Evolutionary conservation across 345 rosid genomes (phyloP).

Genomic region (Brassica napus): DNA sequence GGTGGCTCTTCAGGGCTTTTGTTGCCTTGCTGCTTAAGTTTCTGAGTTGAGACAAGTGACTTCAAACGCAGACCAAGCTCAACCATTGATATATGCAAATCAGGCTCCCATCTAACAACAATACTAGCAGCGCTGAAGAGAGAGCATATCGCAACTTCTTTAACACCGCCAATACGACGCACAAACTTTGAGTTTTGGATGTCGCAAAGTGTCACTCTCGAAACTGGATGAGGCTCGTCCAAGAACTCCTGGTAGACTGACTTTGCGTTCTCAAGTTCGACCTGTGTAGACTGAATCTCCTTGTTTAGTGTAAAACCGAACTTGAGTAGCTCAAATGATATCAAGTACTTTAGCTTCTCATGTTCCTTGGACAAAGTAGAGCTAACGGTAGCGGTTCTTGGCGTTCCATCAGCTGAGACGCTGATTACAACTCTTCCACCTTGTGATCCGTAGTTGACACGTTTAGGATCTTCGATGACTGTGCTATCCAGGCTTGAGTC

Average conservation of each 20-base stretch:
- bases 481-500: constrained; percentile 64
- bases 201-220: constrained; percentile 67
- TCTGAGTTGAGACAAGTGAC: constrained; percentile 58
- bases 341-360: constrained; percentile 63
- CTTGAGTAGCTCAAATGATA: constrained; percentile 73
- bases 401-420: constrained; percentile 72
- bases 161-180: constrained; percentile 79
- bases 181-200: constrained; percentile 87
- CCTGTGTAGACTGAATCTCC: constrained; percentile 80
- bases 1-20: constrained; percentile 43
- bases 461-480: constrained; percentile 86
- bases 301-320: constrained; percentile 67
- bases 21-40: constrained; percentile 52
- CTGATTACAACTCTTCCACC: constrained; percentile 78
- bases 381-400: constrained; percentile 67
- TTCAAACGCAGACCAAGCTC: constrained; percentile 80
- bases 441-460: constrained; percentile 96
- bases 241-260: constrained; percentile 71
- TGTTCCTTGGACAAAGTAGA: constrained; percentile 55
- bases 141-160: constrained; percentile 79
- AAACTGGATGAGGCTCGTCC: constrained; percentile 53
- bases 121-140: constrained; percentile 93
- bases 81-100: constrained; percentile 71
- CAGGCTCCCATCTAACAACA: constrained; percentile 92
- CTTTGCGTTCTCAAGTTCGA: constrained; percentile 86